Evolutionary conservation across 2,329 filamentous ascomycete genomes (phyloP).

Genomic region (Aspergillus tanneri): DNA sequence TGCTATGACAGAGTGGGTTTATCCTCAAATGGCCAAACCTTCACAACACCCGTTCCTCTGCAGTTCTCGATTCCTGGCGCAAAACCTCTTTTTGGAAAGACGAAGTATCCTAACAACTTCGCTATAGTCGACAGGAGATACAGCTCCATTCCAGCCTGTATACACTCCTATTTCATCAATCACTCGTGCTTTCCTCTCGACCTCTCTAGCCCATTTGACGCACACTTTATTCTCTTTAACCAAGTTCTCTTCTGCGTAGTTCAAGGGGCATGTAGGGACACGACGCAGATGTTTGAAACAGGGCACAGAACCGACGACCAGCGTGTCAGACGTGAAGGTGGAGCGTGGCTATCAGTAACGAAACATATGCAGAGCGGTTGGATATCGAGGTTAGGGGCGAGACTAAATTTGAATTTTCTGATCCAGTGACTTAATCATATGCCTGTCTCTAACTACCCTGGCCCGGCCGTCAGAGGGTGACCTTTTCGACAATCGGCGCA

Average conservation of each 20-base stretch:
- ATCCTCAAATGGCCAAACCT: constrained; percentile 15
- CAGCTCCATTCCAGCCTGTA: constrained; percentile 22
- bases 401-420: too few relatives aligned
- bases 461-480: too few relatives aligned
- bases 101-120: constrained; percentile 13
- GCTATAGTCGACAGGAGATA: constrained; percentile 17
- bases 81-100: constrained; percentile 14
- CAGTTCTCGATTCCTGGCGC: constrained; percentile 13
- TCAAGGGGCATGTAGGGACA: constrained; percentile 18
- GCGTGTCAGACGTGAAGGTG: too few relatives aligned
- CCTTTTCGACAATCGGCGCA: too few relatives aligned
- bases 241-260: constrained; percentile 16
- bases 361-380: too few relatives aligned
- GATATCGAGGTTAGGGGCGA: too few relatives aligned
- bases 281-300: too few relatives aligned
- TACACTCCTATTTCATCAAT: constrained; percentile 19
- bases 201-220: constrained; percentile 17
- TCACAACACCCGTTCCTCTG: constrained; percentile 12
- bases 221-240: constrained; percentile 11
- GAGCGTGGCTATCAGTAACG: too few relatives aligned
- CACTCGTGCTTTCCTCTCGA: constrained; percentile 20
- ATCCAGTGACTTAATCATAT: too few relatives aligned
- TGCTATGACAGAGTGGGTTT: neutral
- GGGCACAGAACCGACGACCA: too few relatives aligned
- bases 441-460: too few relatives aligned